These are phyloP conservation scores for Pichia sporocuriosa DNA, from an alignment of 805 yeast genomes.

Conservation along the genomic window DNA sequence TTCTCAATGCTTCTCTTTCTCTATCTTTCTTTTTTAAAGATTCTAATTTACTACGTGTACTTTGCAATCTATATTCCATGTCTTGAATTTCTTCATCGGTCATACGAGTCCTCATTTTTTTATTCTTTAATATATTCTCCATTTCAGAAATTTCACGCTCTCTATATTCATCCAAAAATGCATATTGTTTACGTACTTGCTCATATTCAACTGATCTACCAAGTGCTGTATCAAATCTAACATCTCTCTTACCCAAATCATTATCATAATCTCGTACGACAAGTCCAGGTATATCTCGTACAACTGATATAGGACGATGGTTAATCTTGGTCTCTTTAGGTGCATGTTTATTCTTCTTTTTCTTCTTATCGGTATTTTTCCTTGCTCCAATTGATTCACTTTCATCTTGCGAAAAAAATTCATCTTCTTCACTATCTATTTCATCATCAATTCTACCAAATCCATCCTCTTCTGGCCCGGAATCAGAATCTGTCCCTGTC, in stretches of 20 bases:
- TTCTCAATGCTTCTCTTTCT: slow-evolving; percentile 56
- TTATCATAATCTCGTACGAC: slow-evolving; percentile 20
- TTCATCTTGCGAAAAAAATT: slow-evolving; percentile 26
- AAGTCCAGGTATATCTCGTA: slow-evolving; percentile 72
- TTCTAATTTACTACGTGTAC: slow-evolving; percentile 61
- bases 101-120: slow-evolving; percentile 35
- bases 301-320: slow-evolving; percentile 50
- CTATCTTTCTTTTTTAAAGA: slow-evolving; percentile 67
- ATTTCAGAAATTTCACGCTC: slow-evolving; percentile 61
- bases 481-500: slow-evolving; percentile 17
- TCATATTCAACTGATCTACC: slow-evolving; percentile 68
- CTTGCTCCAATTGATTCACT: slow-evolving; percentile 25
- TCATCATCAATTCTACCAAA: slow-evolving; percentile 12
- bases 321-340: slow-evolving; percentile 78
- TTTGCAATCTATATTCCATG: slow-evolving; percentile 50
- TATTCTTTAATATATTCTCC: slow-evolving; percentile 49
- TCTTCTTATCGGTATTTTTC: slow-evolving; percentile 18
- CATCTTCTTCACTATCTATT: slow-evolving; percentile 19
- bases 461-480: slow-evolving; percentile 23
- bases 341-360: slow-evolving; percentile 67
- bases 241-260: slow-evolving; percentile 43
- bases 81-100: slow-evolving; percentile 42
- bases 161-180: slow-evolving; percentile 82
- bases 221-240: slow-evolving; percentile 83
- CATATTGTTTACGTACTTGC: slow-evolving; percentile 67